Evolutionary conservation across 2,329 filamentous ascomycete genomes (phyloP).

Genomic region (Ophiostoma triangulosporum): DNA sequence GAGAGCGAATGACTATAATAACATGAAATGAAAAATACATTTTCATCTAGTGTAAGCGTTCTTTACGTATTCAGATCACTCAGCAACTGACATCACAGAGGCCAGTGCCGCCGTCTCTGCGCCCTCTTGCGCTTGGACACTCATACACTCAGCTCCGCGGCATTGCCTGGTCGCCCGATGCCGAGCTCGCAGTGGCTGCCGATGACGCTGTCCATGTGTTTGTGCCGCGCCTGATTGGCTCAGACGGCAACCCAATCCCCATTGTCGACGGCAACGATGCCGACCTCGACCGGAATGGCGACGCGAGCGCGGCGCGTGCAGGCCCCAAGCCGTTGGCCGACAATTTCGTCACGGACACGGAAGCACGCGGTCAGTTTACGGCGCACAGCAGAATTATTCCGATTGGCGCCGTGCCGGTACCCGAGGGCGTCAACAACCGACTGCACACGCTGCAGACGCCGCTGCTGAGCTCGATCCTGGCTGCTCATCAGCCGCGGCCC

Average conservation of each 20-base stretch:
- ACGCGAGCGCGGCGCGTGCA: constrained; percentile 10
- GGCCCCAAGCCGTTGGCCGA: not conserved
- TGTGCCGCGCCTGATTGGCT: constrained; percentile 30
- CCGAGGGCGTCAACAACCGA: constrained; percentile 31
- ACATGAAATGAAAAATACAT: not conserved
- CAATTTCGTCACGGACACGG: constrained; percentile 4
- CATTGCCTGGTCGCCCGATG: constrained; percentile 42
- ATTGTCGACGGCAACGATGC: constrained; percentile 15
- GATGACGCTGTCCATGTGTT: constrained; percentile 41
- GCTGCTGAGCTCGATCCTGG: not conserved
- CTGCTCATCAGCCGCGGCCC: constrained; percentile 22
- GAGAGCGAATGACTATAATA: no score
- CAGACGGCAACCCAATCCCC: constrained; percentile 6
- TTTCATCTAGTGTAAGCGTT: not conserved
- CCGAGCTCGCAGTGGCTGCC: constrained; percentile 42
- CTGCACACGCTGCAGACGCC: constrained; percentile 20
- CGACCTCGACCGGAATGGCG: constrained; percentile 12
- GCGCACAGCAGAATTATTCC: constrained; percentile 23
- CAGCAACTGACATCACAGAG: not conserved
- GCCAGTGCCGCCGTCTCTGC: constrained; percentile 24
- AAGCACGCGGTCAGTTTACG: constrained; percentile 20
- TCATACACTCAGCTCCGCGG: constrained; percentile 23
- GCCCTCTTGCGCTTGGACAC: constrained; percentile 20
- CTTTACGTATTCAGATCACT: not conserved
- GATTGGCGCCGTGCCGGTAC: constrained; percentile 23